These are phyloP conservation scores for Candida yuanshanica DNA, from an alignment of 805 yeast genomes.

Conservation along the genomic window DNA sequence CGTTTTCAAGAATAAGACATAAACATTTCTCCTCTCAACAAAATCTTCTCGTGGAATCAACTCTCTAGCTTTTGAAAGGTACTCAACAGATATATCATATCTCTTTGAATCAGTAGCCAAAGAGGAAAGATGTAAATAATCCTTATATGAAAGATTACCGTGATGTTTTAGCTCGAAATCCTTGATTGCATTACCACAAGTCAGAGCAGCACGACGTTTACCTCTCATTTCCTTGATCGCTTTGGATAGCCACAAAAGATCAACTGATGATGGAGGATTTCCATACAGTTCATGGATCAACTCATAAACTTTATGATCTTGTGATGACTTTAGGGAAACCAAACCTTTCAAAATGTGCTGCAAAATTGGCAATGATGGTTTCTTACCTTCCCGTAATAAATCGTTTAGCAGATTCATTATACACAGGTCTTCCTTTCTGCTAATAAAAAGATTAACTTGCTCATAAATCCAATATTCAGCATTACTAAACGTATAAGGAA, in stretches of 20 bases:
- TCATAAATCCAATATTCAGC: slow-evolving; percentile 3
- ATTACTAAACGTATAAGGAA: background rate
- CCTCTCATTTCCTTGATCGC: background rate
- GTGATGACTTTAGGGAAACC: slow-evolving; percentile 8
- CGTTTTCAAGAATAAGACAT: slow-evolving; percentile 1
- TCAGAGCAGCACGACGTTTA: background rate
- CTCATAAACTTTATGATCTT: slow-evolving; percentile 9
- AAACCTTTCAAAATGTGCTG: slow-evolving; percentile 7
- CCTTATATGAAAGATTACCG: background rate
- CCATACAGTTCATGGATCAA: slow-evolving; percentile 11
- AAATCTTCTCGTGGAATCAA: background rate
- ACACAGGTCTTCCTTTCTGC: background rate
- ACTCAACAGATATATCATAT: slow-evolving; percentile 6
- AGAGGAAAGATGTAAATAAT: slow-evolving; percentile 10
- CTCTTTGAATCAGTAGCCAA: slow-evolving; percentile 5
- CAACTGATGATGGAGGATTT: slow-evolving; percentile 11
- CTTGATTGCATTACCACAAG: background rate
- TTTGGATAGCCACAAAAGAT: slow-evolving; percentile 8
- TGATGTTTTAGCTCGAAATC: slow-evolving; percentile 6
- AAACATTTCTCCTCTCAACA: background rate
- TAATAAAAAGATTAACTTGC: background rate
- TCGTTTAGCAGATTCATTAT: slow-evolving; percentile 5
- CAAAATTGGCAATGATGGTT: slow-evolving; percentile 13
- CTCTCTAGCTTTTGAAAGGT: slow-evolving; percentile 10
- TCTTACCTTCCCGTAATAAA: slow-evolving; percentile 14